Evolutionary conservation across 2,329 filamentous ascomycete species (phyloP).

Genomic region (Botrytis galanthina): DNA sequence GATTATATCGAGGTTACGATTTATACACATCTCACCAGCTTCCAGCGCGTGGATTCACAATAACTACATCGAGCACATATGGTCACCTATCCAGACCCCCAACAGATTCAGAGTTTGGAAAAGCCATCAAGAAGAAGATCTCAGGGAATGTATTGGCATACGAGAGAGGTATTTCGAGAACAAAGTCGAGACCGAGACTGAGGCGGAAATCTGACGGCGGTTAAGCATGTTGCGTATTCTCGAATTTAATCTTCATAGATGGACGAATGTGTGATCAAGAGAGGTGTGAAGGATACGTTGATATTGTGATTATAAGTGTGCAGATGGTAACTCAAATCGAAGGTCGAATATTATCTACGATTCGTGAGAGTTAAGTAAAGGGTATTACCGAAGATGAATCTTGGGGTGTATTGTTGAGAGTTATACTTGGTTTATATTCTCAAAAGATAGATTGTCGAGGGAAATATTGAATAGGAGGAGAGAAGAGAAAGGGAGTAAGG

Average conservation of each 20-base stretch:
- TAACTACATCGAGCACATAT: background rate
- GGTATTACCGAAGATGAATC: no score
- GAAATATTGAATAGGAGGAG: no score
- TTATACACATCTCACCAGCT: background rate
- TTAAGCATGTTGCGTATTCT: rapidly evolving
- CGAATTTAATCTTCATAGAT: rapidly evolving
- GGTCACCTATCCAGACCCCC: background rate
- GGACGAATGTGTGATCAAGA: background rate
- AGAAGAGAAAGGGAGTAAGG: no score
- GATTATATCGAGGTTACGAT: background rate
- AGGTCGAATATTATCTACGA: no score
- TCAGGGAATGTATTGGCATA: rapidly evolving
- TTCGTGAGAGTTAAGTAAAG: no score
- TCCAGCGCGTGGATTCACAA: background rate
- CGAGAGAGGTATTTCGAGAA: background rate
- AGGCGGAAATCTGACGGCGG: background rate
- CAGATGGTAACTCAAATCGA: rapidly evolving
- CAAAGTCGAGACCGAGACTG: no score
- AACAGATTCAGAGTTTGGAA: rapidly evolving
- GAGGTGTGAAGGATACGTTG: background rate
- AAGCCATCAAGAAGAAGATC: background rate
- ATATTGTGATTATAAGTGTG: background rate
- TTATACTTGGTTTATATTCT: no score
- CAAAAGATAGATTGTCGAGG: no score
- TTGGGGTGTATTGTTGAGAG: no score